Percentiles rank a stretch among this genome's conserved stretches.
Evolutionary conservation across 768 basidiomycete species (phyloP).

Genomic region (Leucocoprinus birnbaumii): DNA sequence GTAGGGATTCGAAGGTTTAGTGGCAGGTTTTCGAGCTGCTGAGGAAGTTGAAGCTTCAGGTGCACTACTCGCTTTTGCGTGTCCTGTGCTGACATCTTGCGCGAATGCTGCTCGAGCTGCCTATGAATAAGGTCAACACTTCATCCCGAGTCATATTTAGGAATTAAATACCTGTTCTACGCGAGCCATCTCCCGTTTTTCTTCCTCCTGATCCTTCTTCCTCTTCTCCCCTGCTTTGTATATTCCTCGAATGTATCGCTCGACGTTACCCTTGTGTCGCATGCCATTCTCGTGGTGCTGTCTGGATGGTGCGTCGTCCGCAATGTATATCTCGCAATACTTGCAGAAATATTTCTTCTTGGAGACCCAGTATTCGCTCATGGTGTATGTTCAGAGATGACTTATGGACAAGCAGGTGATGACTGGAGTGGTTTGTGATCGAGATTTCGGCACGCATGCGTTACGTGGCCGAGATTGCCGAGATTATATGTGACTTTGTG

Average conservation of each 20-base stretch:
- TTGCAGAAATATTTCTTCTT: conserved; percentile 94
- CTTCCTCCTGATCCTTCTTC: conserved; percentile 82
- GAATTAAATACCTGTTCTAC: conserved; percentile 68
- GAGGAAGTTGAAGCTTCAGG: conserved; percentile 31
- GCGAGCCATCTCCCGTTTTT: conserved; percentile 80
- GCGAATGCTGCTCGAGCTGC: conserved; percentile 81
- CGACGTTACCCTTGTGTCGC: conserved; percentile 91
- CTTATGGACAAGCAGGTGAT: not conserved
- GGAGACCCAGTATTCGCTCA: conserved; percentile 94
- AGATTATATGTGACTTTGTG: not conserved
- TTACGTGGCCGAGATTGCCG: not conserved
- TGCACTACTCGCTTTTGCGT: conserved; percentile 36
- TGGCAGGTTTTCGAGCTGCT: conserved; percentile 36
- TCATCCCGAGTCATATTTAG: not conserved
- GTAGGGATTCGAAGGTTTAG: conserved; percentile 61
- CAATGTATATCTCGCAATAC: conserved; percentile 96
- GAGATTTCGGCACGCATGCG: not conserved
- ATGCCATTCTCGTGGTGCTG: conserved; percentile 91
- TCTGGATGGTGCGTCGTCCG: conserved; percentile 92
- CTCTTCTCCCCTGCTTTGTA: conserved; percentile 93
- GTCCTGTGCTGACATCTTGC: conserved; percentile 71
- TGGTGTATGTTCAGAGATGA: conserved; percentile 32
- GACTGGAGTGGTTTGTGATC: not conserved
- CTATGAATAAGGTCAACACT: conserved; percentile 29
- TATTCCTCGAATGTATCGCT: conserved; percentile 86